Percentiles rank a stretch among this genome's conserved stretches.
Evolutionary conservation across 768 basidiomycete genomes (phyloP).

Genomic region (Xanthoconium stramineum): DNA sequence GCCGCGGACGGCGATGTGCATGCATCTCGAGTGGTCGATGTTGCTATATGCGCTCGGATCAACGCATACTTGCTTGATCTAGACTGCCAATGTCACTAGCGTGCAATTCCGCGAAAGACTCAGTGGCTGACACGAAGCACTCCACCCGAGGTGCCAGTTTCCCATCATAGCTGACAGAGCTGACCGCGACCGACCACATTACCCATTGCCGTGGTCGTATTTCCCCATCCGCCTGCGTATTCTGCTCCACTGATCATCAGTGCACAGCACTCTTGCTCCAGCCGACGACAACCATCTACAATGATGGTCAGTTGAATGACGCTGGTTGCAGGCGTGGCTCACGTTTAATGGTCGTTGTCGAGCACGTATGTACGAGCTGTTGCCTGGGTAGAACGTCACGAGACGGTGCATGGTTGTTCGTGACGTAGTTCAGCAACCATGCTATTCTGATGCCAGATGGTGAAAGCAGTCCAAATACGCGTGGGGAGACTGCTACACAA

Average conservation of each 20-base stretch:
- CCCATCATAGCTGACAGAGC: not conserved
- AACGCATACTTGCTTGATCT: not conserved
- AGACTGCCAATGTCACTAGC: not conserved
- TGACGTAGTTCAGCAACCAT: no score
- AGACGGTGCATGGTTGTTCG: no score
- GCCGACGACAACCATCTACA: not conserved
- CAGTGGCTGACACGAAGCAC: not conserved
- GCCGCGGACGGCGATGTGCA: not conserved
- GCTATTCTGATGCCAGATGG: no score
- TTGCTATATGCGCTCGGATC: constrained; percentile 3
- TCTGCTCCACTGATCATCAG: not conserved
- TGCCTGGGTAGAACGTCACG: no score
- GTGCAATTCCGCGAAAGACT: not conserved
- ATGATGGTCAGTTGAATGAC: constrained; percentile 2
- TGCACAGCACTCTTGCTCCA: constrained; percentile 8
- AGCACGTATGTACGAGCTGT: not conserved
- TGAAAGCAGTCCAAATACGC: not conserved
- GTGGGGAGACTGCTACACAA: not conserved
- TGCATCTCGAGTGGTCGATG: not conserved
- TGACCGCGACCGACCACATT: no score
- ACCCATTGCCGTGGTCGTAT: not conserved
- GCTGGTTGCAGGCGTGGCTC: constrained; percentile 5
- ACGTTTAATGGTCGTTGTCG: not conserved
- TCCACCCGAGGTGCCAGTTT: not conserved
- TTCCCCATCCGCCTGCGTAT: not conserved